Evolutionary conservation across 176 grass and related monocot genomes (phyloP).

Genomic region (Zizania latifolia): DNA sequence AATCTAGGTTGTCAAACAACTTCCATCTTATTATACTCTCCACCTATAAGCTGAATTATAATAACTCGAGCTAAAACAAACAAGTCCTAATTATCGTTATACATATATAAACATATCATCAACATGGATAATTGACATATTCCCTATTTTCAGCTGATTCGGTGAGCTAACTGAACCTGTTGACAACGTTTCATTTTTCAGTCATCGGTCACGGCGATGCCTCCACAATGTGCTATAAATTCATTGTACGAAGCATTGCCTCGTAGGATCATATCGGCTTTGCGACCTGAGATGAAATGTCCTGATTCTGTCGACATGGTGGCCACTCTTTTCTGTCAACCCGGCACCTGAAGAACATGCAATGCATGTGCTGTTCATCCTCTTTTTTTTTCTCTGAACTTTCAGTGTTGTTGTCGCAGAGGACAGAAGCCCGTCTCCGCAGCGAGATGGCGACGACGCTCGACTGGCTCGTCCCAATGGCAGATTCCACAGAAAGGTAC

Average conservation of each 20-base stretch:
- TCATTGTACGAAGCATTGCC: slow-evolving; percentile 14
- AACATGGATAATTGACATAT: neutral
- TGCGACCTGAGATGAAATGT: neutral
- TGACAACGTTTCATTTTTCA: neutral
- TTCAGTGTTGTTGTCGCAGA: slow-evolving; percentile 22
- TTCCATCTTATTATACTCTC: no score
- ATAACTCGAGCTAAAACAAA: no score
- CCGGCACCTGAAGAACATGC: neutral
- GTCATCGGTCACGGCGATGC: neutral
- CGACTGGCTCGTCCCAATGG: slow-evolving; percentile 57
- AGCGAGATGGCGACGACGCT: slow-evolving; percentile 49
- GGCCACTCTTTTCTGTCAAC: neutral
- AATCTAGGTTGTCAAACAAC: no score
- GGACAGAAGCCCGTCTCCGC: slow-evolving; percentile 32
- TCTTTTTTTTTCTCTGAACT: slow-evolving; percentile 19
- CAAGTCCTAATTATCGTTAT: no score
- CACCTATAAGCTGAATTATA: no score
- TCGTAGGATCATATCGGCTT: neutral
- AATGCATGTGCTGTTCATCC: neutral
- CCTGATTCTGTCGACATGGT: neutral
- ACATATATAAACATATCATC: neutral
- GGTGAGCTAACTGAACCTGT: neutral
- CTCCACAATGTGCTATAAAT: neutral
- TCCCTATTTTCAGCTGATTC: neutral
- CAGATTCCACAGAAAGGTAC: slow-evolving; percentile 51